phyloP scores from a whole-genome alignment of 176 grass and related monocot species.

The Tillandsia fasciculata region DNA sequence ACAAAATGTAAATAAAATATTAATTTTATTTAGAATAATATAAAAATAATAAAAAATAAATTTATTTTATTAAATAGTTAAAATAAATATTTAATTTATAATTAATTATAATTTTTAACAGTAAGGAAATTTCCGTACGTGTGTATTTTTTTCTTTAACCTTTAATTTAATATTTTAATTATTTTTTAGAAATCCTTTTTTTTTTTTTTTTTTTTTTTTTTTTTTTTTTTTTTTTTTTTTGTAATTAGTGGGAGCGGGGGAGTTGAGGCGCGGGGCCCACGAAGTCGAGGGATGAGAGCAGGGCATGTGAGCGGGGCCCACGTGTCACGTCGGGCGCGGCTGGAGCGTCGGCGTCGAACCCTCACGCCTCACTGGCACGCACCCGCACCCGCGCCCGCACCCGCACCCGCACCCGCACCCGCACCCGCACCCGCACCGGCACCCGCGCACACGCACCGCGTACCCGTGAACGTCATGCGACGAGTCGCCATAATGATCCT shows the following conservation, averaged over 20 bases:
- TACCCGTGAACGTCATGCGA: conserved; percentile 14
- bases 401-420: too few relatives aligned
- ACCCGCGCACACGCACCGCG: neutral
- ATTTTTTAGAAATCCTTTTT: neutral
- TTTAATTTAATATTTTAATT: neutral
- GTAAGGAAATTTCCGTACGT: too few relatives aligned
- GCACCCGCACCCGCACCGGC: conserved; percentile 1
- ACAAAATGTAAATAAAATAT: too few relatives aligned
- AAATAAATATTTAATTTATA: too few relatives aligned
- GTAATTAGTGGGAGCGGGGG: neutral
- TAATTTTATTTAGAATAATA: too few relatives aligned
- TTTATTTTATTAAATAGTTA: too few relatives aligned
- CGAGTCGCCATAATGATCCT: neutral
- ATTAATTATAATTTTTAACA: too few relatives aligned
- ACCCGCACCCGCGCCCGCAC: too few relatives aligned
- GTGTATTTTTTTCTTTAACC: neutral
- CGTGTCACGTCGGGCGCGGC: conserved; percentile 25
- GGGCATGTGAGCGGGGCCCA: conserved; percentile 32
- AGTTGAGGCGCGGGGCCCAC: neutral
- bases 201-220: neutral
- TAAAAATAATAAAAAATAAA: too few relatives aligned
- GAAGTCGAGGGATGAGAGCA: neutral
- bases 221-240: neutral
- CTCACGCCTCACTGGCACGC: conserved; percentile 6
- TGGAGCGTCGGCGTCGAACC: conserved; percentile 4